phyloP scores from a whole-genome alignment of 2,329 filamentous ascomycete species.

The Dothideomycetes sp. region DNA sequence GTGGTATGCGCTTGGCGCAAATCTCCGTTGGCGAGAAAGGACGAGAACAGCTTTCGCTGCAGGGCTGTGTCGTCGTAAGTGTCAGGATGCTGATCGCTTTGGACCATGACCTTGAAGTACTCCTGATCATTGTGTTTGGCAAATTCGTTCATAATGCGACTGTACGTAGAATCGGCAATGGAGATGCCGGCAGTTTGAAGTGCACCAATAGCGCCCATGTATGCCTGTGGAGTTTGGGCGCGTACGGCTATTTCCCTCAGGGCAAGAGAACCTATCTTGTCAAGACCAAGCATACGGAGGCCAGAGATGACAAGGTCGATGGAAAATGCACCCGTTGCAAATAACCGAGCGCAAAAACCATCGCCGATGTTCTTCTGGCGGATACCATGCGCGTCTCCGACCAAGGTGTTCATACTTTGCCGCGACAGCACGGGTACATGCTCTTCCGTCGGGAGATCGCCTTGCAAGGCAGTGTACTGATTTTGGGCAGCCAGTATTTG shows the following conservation, averaged over 20 bases:
- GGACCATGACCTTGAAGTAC: conserved; percentile 40
- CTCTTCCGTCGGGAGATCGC: not conserved
- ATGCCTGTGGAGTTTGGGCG: conserved; percentile 42
- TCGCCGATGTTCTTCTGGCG: conserved; percentile 47
- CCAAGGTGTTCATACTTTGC: conserved; percentile 22
- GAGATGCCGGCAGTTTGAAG: conserved; percentile 53
- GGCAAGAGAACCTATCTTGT: conserved; percentile 62
- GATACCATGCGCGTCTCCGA: conserved; percentile 30
- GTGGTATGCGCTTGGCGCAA: conserved; percentile 25
- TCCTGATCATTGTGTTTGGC: conserved; percentile 44
- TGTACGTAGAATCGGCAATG: conserved; percentile 53
- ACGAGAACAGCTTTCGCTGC: conserved; percentile 43
- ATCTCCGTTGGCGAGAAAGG: conserved; percentile 41
- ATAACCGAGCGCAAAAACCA: conserved; percentile 64
- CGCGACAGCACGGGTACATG: conserved; percentile 10
- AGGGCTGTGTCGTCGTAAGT: conserved; percentile 44
- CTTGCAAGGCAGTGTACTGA: not conserved
- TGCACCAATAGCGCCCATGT: conserved; percentile 49
- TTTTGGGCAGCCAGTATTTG: conserved; percentile 1
- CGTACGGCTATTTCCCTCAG: conserved; percentile 66
- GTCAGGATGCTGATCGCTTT: conserved; percentile 55
- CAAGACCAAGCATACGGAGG: conserved; percentile 59
- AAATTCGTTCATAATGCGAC: conserved; percentile 53
- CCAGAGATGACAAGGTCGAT: conserved; percentile 62
- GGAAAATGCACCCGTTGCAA: conserved; percentile 65